Evolutionary conservation across 192 early-diverging fungal species (phyloP), one percentile per base, ranked within the genome.

Genomic region (Mortierella hygrophila): DNA sequence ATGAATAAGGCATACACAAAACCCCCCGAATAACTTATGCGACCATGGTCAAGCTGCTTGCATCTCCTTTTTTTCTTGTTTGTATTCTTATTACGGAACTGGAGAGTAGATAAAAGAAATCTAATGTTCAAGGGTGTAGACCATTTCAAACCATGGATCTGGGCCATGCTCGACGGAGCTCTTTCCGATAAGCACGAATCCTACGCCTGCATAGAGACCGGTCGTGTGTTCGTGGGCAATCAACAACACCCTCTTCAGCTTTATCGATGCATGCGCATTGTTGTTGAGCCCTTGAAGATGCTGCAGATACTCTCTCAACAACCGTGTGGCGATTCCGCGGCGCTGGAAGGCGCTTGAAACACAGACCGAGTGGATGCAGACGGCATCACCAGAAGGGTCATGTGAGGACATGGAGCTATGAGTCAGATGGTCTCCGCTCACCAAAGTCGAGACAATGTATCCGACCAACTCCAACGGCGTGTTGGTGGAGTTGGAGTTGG

Each of bases 321-420:
- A 81, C 46, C 70, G 57, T 8, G 81, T 81, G 0, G 95, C 95
- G 74, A 96, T 83, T 0, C 95, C 94, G 74, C 83, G 88, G 41
- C 92, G 78, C 57, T 90, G 91, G 75, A 85, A 89, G 10, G 75
- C 75, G 6, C 85, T 80, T 21, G 80, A 76, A 3, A 94, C 92
- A 60, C 93, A 94, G 16, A 95, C 94, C 23, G 93, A 93, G 74
- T 96, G 95, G 23, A 96, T 84, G 75, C 93, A 94, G 18, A 93
- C 92, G 2, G 92, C 94, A 20, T 71, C 78, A 2, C 95, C 95
- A 23, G 85, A 78, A 9, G 90, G 88, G 41, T 96, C 93, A 82
- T 95, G 93, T 1, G 42, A 68, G 6, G 78, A 70, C 94, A 96
- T 95, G 54, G 94, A 94, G 42, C 76, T 89, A 73, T 95, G 91